Evolutionary conservation across 2,329 filamentous ascomycete genomes (phyloP), one percentile per base, ranked within the genome.

Genomic region (Tolypocladium inflatum): DNA sequence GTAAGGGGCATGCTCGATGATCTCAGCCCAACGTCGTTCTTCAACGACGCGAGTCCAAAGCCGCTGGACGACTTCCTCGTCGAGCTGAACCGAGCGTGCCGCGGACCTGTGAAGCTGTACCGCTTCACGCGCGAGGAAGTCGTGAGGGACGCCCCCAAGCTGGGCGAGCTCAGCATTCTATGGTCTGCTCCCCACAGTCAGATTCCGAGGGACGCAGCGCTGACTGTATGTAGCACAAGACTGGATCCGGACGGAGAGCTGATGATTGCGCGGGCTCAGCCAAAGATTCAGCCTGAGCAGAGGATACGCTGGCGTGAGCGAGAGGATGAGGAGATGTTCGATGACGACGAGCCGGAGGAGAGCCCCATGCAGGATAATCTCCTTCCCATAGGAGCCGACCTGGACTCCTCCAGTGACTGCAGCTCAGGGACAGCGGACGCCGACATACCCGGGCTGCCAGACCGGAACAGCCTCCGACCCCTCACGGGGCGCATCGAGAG

Each of bases 81-180:
- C 13, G 59, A 62, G 35, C 33, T 71, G 48, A 71, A 71, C 30
- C 33, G 37, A 9, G 58, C 55, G 19, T 64, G 63, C 65, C 43
- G 38, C 38, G 38, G 38, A 39, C 38, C 38, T 1, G 38, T 39
- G 17, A 63, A 61, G 53, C 60, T 61, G 9, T 63, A 65, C 55
- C 57, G 55, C n/a, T 70, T 70, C 54, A 63, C 64, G 0, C 21
- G 30, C 13, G 53, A 64, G 8, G 64, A 70, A 13, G 60, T 66
- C 0, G 33, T 60, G 23, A 39, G 50, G 6, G 56, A 63, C 11
- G 26, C 61, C 9, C 15, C 55, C 9, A 21, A 23, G 1, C 56
- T 66, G 38, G 52, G 54, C 1, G 38, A 55, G 11, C 51, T 48
- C 19, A 59, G 60, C 4, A 15, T 60, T 4, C 43, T 68, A 15